phyloP scores from a whole-genome alignment of 2,329 filamentous ascomycete genomes.

The Verticillium zaregamsianum region DNA sequence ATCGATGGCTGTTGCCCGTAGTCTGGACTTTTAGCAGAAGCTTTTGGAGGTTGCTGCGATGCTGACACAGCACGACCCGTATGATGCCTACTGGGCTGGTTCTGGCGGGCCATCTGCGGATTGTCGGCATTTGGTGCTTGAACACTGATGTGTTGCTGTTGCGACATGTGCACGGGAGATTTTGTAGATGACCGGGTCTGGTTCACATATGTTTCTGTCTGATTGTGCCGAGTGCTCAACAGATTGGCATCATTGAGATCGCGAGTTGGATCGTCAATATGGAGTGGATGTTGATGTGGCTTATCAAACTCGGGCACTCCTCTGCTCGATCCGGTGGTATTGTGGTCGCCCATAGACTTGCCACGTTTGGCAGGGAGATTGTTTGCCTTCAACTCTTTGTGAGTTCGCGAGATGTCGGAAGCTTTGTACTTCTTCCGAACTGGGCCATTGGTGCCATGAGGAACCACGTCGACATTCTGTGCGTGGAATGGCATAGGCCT shows the following conservation, averaged over 20 bases:
- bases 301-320: background rate
- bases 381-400: background rate
- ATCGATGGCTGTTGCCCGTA: slow-evolving; percentile 3
- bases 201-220: background rate
- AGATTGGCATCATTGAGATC: background rate
- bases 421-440: background rate
- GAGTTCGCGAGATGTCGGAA: background rate
- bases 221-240: background rate
- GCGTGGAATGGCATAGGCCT: no score
- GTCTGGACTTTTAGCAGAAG: background rate
- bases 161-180: background rate
- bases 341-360: background rate
- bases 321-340: background rate
- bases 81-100: background rate
- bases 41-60: background rate
- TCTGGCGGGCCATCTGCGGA: background rate
- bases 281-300: background rate
- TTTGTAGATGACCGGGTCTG: background rate
- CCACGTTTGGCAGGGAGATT: background rate
- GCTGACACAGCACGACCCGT: background rate
- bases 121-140: background rate
- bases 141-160: background rate
- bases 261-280: background rate
- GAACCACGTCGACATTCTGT: background rate
- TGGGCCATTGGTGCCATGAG: background rate